phyloP scores from a whole-genome alignment of 139 green algal species.

The Choricystis sp. region DNA sequence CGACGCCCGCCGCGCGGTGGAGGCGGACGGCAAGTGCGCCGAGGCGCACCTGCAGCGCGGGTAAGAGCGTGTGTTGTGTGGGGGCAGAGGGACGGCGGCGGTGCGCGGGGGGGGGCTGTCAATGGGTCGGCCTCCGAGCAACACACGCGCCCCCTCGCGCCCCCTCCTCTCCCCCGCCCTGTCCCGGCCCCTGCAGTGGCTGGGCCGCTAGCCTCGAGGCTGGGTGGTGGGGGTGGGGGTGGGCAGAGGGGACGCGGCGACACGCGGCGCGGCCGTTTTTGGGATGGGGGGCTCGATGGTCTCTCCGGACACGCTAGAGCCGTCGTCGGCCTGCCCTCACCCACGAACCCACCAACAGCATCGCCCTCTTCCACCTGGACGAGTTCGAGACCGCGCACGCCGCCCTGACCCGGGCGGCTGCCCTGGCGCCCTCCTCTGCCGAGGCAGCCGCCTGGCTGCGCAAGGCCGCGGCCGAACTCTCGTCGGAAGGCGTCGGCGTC shows the following conservation, averaged over 20 bases:
- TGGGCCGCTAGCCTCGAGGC: too few relatives aligned
- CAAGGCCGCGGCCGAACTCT: slow-evolving; percentile 52
- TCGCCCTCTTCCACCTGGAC: slow-evolving; percentile 60
- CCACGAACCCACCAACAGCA: slow-evolving; percentile 13
- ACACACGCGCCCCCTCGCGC: too few relatives aligned
- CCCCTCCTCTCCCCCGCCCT: neutral
- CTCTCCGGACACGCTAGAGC: too few relatives aligned
- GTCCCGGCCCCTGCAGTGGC: neutral
- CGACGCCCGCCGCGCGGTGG: slow-evolving; percentile 50
- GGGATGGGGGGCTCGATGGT: too few relatives aligned
- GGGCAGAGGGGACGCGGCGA: too few relatives aligned
- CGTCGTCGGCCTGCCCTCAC: too few relatives aligned
- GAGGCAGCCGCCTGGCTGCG: slow-evolving; percentile 45
- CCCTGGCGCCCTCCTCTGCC: slow-evolving; percentile 33
- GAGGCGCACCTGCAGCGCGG: slow-evolving; percentile 38
- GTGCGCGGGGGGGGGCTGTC: too few relatives aligned
- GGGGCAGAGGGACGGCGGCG: too few relatives aligned
- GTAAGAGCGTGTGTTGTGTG: slow-evolving; percentile 1
- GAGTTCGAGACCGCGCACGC: slow-evolving; percentile 73
- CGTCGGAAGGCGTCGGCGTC: neutral
- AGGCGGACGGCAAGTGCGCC: slow-evolving; percentile 31
- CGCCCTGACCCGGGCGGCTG: slow-evolving; percentile 38
- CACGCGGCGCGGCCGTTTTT: too few relatives aligned
- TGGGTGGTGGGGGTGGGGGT: too few relatives aligned
- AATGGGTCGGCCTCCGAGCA: too few relatives aligned